A percentile compares a stretch with the other conserved stretches of the same genome.
phyloP scores from a whole-genome alignment of 768 basidiomycete species.

The Boletellus sp. region DNA sequence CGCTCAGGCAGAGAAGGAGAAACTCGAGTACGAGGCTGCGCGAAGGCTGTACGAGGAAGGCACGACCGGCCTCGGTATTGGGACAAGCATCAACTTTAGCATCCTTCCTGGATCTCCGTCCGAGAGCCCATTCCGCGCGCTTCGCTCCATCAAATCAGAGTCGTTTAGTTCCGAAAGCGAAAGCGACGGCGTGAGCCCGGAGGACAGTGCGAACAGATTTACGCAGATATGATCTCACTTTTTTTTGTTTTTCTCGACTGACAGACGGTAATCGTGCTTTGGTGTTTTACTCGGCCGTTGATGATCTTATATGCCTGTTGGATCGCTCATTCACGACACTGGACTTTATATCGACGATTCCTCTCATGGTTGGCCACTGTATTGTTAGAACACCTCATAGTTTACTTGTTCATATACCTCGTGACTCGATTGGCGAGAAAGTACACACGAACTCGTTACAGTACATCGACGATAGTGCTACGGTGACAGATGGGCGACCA shows the following conservation, averaged over 20 bases:
- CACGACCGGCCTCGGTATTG: conserved; percentile 57
- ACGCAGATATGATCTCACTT: conserved; percentile 31
- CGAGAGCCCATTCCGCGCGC: conserved; percentile 38
- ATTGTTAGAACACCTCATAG: conserved; percentile 37
- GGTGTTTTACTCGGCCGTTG: conserved; percentile 34
- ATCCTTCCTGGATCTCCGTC: conserved; percentile 68
- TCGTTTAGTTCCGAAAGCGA: conserved; percentile 67
- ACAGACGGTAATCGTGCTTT: conserved; percentile 13
- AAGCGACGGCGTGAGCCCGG: conserved; percentile 58
- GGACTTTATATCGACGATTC: conserved; percentile 31
- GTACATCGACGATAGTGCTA: conserved; percentile 27
- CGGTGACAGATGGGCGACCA: conserved; percentile 57
- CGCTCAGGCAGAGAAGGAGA: conserved; percentile 91
- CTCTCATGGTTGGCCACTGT: conserved; percentile 33
- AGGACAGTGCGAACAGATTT: conserved; percentile 42
- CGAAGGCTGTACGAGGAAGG: conserved; percentile 86
- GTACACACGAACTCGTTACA: conserved; percentile 24
- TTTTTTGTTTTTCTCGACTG: conserved; percentile 17
- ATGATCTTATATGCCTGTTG: conserved; percentile 20
- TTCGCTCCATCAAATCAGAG: conserved; percentile 51
- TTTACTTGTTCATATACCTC: conserved; percentile 33
- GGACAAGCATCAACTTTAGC: conserved; percentile 78
- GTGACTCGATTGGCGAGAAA: conserved; percentile 13
- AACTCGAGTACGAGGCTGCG: conserved; percentile 87
- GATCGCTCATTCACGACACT: conserved; percentile 28